Base-by-base conservation (phyloP, 2,329 filamentous ascomycete genomes). In the Clonostachys sp. region DNA sequence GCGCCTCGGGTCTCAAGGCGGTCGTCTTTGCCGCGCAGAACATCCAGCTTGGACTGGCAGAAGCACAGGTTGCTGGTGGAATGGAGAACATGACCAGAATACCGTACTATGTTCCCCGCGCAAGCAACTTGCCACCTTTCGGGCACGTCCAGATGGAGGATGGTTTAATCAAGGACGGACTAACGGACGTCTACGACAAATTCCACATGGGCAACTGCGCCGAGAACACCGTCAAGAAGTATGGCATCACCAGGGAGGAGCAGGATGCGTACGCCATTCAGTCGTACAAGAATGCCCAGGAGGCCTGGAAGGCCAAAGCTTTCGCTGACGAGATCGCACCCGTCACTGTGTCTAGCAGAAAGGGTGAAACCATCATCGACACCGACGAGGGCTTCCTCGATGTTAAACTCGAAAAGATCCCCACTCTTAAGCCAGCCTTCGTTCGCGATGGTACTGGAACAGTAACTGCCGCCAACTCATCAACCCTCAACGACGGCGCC, bases 51-150 rank as follows among this genome's bases (percentile, higher is more conserved):
- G 92, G 94, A 6, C 78, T 95, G 10, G 82, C 90, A 14, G 89
- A 95, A 60, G 91, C 88, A 1, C 88, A 95, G 64, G 78, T 97
- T 8, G 94, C 94, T 2, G 94, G 94, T 52, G 94, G 94, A 46
- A 96, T 99, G 88, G 94, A 99, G 73, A 96, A 89, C 69, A 99
- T 99, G 94, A 89, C 89, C 6, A 81, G 87, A 38, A 90, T 96
- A 5, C 94, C 94, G 4, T 95, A 95, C 69, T 97, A 96, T 63
- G 72, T 95, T 33, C 84, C 87, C 8, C 83, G 94, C 34, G 83
- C 90, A n/a, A 89, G 84, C 60, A 81, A 87, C 52, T 76, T 94
- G 56, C 89, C 91, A 2, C 74, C 90, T 0, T 96, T 97, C 60
- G 94, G 94, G 34, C 83, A 96, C 59, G 76, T 94, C 56, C 87